Conservation (phyloP, 1,139 yeast genomes). For the Groenewaldozyma auringiensis region DNA sequence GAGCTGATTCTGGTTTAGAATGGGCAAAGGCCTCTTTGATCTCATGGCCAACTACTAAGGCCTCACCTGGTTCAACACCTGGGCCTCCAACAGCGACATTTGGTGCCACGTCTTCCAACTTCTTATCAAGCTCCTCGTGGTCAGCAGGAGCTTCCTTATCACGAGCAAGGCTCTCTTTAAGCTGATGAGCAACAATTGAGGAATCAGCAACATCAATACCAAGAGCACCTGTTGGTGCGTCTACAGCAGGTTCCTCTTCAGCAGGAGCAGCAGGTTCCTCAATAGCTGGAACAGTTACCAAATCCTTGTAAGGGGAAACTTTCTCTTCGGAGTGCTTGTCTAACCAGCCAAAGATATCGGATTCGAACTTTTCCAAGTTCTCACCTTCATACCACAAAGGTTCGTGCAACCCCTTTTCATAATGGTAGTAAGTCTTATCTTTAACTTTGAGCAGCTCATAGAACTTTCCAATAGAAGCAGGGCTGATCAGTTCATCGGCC, state of each 20-base stretch:
- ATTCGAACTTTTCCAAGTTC: constrained; percentile 31
- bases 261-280: constrained; percentile 4
- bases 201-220: constrained; percentile 8
- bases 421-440: constrained; percentile 32
- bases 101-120: not conserved
- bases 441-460: constrained; percentile 31
- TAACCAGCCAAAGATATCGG: constrained; percentile 38
- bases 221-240: constrained; percentile 5
- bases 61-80: not conserved
- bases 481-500: constrained; percentile 48
- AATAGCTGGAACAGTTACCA: constrained; percentile 1
- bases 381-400: constrained; percentile 38
- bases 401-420: constrained; percentile 33
- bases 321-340: constrained; percentile 20
- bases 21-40: constrained; percentile 1
- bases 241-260: constrained; percentile 5
- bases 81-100: not conserved
- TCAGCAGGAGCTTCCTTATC: not conserved
- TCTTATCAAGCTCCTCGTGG: not conserved
- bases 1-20: not conserved
- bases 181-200: not conserved
- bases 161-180: not conserved
- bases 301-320: not conserved
- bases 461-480: constrained; percentile 46
- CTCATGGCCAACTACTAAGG: not conserved